These are phyloP conservation scores for Elsinoe ampelina DNA, from an alignment of 2,329 filamentous ascomycete genomes.

Conservation along the genomic window DNA sequence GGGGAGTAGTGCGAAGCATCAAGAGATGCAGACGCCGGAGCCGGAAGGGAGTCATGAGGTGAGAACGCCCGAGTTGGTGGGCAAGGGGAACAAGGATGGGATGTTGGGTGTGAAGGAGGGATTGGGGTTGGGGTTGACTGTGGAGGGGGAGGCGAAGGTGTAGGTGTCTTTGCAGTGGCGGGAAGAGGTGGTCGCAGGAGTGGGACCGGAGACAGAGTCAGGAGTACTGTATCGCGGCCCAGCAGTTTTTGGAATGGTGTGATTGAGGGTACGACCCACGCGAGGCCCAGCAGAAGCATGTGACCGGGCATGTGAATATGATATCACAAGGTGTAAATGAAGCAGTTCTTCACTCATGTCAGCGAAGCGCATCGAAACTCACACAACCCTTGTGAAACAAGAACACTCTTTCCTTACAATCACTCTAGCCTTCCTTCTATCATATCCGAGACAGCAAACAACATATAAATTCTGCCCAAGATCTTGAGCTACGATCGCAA, in stretches of 20 bases:
- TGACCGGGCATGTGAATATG: conserved; percentile 4
- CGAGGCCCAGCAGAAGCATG: neutral
- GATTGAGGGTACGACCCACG: neutral
- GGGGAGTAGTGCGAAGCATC: conserved; percentile 83
- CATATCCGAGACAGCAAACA: too few species aligned
- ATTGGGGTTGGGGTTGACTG: neutral
- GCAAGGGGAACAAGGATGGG: neutral
- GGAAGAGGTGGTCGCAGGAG: too few species aligned
- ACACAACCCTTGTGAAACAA: neutral
- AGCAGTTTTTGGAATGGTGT: neutral
- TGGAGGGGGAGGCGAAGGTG: neutral
- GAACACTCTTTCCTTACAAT: neutral
- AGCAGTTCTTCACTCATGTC: neutral
- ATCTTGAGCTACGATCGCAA: too few species aligned
- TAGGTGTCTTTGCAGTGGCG: neutral
- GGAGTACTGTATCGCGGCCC: neutral
- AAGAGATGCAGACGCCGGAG: conserved; percentile 30
- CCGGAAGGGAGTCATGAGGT: conserved; percentile 10
- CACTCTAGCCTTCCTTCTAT: too few species aligned
- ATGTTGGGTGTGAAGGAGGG: neutral
- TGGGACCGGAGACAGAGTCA: neutral
- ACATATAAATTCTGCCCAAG: too few species aligned
- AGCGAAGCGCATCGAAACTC: neutral
- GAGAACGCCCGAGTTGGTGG: conserved; percentile 9
- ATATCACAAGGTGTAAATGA: neutral